phyloP scores from a whole-genome alignment of 345 rosid genomes.

The Brassica juncea region DNA sequence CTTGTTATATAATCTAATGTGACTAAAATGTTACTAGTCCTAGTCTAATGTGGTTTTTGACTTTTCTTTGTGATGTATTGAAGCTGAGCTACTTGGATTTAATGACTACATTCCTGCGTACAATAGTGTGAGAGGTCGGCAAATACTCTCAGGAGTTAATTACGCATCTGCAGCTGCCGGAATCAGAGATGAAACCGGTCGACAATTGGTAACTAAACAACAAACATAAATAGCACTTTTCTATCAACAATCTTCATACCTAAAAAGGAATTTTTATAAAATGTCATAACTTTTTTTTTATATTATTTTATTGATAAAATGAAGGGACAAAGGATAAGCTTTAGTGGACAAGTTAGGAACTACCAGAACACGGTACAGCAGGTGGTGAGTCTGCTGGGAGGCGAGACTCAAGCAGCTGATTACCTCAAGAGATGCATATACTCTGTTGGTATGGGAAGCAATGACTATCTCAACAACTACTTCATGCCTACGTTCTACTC shows the following conservation, averaged over 20 bases:
- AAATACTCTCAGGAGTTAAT: constrained; percentile 53
- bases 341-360: constrained; percentile 61
- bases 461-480: constrained; percentile 92
- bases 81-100: constrained; percentile 72
- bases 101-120: constrained; percentile 58
- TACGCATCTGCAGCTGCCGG: constrained; percentile 60
- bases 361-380: constrained; percentile 65
- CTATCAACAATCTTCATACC: neutral
- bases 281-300: too few relatives aligned
- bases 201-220: constrained; percentile 34
- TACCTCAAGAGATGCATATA: constrained; percentile 72
- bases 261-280: neutral
- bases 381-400: constrained; percentile 63
- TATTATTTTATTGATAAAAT: neutral
- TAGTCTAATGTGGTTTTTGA: constrained; percentile 11
- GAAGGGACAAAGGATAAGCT: constrained; percentile 55
- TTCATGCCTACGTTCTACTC: constrained; percentile 79
- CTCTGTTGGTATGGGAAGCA: constrained; percentile 83
- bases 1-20: neutral
- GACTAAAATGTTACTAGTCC: neutral
- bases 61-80: constrained; percentile 16
- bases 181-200: constrained; percentile 55
- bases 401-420: constrained; percentile 51
- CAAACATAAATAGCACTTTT: neutral
- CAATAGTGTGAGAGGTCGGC: constrained; percentile 49